Base-by-base conservation (phyloP, 2,329 filamentous ascomycete species). In the Diaporthe citrichinensis region DNA sequence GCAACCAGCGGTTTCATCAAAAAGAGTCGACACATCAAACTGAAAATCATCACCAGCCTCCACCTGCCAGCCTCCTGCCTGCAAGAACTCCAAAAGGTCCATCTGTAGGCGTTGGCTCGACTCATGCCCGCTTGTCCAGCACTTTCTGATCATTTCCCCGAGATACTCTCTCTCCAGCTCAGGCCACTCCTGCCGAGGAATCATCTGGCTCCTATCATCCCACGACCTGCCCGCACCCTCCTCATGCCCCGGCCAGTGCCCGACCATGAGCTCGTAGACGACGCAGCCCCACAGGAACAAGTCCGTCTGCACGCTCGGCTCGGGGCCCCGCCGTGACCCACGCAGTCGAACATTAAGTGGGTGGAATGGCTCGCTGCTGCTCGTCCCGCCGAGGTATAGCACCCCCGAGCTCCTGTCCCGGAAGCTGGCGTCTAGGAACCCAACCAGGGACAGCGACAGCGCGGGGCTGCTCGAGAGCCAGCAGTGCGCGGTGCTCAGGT, bases 211-310 rank as follows among this genome's bases (percentile, higher is more conserved):
- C 34, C 41, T 61, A 61, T 61, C 58, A 2, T 10, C 34, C 58
- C 58, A 41, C 58, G 36, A 41, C 34, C 36, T 61, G 2, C 34
- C 4, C 23, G 36, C 36, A 39, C 36, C 36, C 36, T 25, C 34
- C 3, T 61, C 20, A 17, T 53, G 15, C 0, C 67, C 67, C 25
- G 49, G 49, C 67, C 67, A 71, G 6, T 25, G 67, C 2, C 67
- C 67, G 0, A 55, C 49, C 67, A 71, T 71, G n/a, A 71, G 49
- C 49, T 71, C 12, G 23, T 71, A 71, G 23, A 55, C 49, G 20
- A 57, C 28, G 14, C 67, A 71, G 17, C 67, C 49, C 67, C 67
- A 71, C 3, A 71, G 34, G 15, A 71, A 71, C 23, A 71, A 7
- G 14, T 71, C 67, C 17, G 67, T 71, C 49, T 23, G 10, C 20